Conservation (phyloP, 1,139 yeast species). For the Saccharomycopsis crataegensis region DNA sequence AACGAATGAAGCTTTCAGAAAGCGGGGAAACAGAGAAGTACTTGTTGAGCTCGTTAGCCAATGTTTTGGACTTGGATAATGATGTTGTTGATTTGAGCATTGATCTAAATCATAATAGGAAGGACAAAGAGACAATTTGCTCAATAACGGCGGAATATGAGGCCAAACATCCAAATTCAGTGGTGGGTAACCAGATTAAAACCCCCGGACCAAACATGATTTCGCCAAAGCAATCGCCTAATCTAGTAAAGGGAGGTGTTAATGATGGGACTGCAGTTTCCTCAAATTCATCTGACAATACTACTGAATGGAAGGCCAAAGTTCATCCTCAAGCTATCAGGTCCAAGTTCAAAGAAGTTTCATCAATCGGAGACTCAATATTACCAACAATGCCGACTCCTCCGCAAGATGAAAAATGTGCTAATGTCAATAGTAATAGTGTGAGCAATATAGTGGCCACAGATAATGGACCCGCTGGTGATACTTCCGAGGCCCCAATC, state of each 20-base stretch:
- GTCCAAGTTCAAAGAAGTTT: slow-evolving; percentile 39
- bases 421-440: background rate
- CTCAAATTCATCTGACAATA: background rate
- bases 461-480: background rate
- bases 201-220: background rate
- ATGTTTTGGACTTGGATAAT: slow-evolving; percentile 12
- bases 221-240: slow-evolving; percentile 16
- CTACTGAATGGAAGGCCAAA: slow-evolving; percentile 21
- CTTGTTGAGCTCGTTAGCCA: slow-evolving; percentile 17
- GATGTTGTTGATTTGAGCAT: slow-evolving; percentile 13
- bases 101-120: slow-evolving; percentile 8
- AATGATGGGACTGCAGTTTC: slow-evolving; percentile 11
- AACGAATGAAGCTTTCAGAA: slow-evolving; percentile 5
- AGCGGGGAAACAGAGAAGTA: slow-evolving; percentile 13
- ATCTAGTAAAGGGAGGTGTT: background rate
- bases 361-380: slow-evolving; percentile 20
- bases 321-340: slow-evolving; percentile 37
- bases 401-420: slow-evolving; percentile 17
- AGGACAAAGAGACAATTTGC: slow-evolving; percentile 1
- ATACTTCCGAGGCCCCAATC: background rate
- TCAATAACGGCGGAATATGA: background rate
- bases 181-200: background rate
- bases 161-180: background rate
- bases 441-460: background rate
- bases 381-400: slow-evolving; percentile 20